Base-by-base conservation (phyloP, 805 yeast genomes). In the Barnettozyma pratensis region DNA sequence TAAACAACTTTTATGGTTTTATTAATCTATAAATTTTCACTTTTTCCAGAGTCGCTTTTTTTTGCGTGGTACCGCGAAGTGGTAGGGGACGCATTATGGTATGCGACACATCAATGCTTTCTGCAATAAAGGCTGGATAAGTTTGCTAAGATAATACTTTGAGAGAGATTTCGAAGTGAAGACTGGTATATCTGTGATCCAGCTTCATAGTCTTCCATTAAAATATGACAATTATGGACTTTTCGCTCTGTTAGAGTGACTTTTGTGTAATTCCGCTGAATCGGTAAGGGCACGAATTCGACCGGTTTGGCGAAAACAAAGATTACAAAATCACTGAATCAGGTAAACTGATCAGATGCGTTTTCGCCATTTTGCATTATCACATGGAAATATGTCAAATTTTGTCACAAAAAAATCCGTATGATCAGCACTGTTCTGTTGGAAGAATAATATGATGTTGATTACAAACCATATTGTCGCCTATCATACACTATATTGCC, bases 1-100 rank as follows among this genome's bases (percentile, higher is more conserved):
- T 19, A 29, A 35, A 28, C 36, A 32, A 31, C 30, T 44, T 30
- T 40, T 28, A 30, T 32, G 8, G 29, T 46, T 41, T 29, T 25
- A 28, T 41, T 38, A 9, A 35, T 37, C 25, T 37, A 30, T 32
- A 39, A 44, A 40, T 34, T 44, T 48, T 45, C 49, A 45, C 41
- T 48, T 45, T 48, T 45, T 47, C 39, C 46, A 35, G 50, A 47
- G 50, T 47, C 50, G 30, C 44, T 47, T 47, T 47, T 37, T 47
- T 47, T 37, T 45, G 47, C 50, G 47, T 47, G 47, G 39, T 35
- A 9, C 11, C 4, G 9, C 3, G 8, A 44, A 9, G 9, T 30
- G 51, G 42, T 41, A 19, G 10, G 40, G 27, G 39, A 35, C 42
- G 14, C 48, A 41, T 29, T 12, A 4, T n/a, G 42, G 31, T 36